Evolutionary conservation across 805 yeast species (phyloP).

Genomic region (Yamadazyma takamatsuzukensis): DNA sequence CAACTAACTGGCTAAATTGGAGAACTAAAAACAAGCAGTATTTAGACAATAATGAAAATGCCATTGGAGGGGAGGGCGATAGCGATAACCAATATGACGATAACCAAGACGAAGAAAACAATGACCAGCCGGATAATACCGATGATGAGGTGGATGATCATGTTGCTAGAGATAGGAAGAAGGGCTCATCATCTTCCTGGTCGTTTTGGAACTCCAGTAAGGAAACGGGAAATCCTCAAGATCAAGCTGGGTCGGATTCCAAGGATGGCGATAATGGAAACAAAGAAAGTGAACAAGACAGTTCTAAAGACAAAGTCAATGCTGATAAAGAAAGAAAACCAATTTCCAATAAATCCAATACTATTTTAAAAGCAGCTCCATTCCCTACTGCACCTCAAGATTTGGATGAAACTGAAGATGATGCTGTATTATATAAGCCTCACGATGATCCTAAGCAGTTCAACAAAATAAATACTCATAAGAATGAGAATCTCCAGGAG

Average conservation of each 20-base stretch:
- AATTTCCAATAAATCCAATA: conserved; percentile 19
- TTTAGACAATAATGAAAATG: conserved; percentile 13
- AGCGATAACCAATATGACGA: conserved; percentile 16
- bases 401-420: conserved; percentile 25
- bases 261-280: conserved; percentile 9
- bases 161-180: conserved; percentile 20
- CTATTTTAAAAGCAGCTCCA: conserved; percentile 30
- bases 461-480: conserved; percentile 40
- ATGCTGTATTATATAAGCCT: conserved; percentile 43
- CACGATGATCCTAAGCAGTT: conserved; percentile 39
- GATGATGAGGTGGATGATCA: conserved; percentile 35
- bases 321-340: conserved; percentile 10
- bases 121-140: conserved; percentile 19
- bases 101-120: conserved; percentile 19
- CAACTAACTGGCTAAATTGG: conserved; percentile 13
- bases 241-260: neutral
- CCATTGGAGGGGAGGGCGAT: conserved; percentile 8
- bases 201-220: conserved; percentile 29
- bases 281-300: conserved; percentile 5
- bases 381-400: conserved; percentile 20
- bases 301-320: conserved; percentile 4
- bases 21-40: conserved; percentile 3
- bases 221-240: conserved; percentile 1
- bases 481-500: conserved; percentile 38
- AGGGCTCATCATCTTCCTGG: conserved; percentile 24